Conservation (phyloP, 1,139 yeast species). For the Saccharomyces hybrid region DNA sequence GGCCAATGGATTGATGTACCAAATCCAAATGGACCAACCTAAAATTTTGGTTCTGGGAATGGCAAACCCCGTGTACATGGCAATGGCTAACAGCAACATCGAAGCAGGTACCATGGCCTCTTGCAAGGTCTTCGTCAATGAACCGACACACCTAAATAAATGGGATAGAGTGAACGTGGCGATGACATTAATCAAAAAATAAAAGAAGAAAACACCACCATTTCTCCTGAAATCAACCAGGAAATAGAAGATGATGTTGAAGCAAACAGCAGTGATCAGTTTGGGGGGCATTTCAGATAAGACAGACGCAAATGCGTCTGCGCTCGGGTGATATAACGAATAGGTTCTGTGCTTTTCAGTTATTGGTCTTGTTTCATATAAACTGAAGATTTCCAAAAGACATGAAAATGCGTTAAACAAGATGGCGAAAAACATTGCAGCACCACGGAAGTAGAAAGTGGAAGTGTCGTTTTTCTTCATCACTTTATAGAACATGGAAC, state of each 20-base stretch:
- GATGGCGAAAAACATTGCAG: conserved; percentile 69
- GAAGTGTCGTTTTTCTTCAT: conserved; percentile 35
- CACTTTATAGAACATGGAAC: conserved; percentile 69
- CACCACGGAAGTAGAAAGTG: conserved; percentile 61
- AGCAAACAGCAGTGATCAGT: conserved; percentile 44
- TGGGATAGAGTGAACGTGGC: conserved; percentile 64
- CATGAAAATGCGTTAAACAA: conserved; percentile 73
- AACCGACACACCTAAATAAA: conserved; percentile 64
- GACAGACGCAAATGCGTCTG: conserved; percentile 66
- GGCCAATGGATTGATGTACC: conserved; percentile 62
- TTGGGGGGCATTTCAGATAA: conserved; percentile 63
- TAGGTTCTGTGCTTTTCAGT: conserved; percentile 74
- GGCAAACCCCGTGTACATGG: conserved; percentile 72
- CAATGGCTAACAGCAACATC: conserved; percentile 49
- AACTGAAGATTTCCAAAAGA: conserved; percentile 60
- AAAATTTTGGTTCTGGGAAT: conserved; percentile 61
- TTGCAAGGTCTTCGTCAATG: conserved; percentile 50
- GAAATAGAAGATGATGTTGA: conserved; percentile 59
- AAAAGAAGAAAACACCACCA: conserved; percentile 66
- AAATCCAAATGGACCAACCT: conserved; percentile 78
- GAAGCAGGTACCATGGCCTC: conserved; percentile 73
- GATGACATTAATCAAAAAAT: conserved; percentile 45
- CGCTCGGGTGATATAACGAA: conserved; percentile 70
- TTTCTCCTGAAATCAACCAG: conserved; percentile 58
- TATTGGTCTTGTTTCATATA: conserved; percentile 68